Evolutionary conservation across 306 rosid species (phyloP).

Genomic region (Psophocarpus tetragonolobus): DNA sequence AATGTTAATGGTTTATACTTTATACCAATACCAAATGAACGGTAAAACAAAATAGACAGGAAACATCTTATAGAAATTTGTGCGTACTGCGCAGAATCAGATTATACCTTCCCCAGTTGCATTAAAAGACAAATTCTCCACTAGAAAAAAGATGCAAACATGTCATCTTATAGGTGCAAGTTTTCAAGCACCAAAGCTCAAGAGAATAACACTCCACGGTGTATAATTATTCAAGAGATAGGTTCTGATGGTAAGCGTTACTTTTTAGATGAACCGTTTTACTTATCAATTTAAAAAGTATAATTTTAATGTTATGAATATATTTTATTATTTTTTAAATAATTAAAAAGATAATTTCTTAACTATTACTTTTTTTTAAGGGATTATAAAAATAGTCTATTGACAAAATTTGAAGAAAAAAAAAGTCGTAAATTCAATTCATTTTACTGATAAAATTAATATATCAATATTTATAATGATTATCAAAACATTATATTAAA

Average conservation of each 20-base stretch:
- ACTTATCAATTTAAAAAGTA: neutral
- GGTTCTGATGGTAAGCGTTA: neutral
- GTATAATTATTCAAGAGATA: too few relatives aligned
- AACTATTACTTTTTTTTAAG: too few relatives aligned
- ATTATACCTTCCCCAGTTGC: conserved; percentile 9
- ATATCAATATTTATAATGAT: too few relatives aligned
- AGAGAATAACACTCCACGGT: neutral
- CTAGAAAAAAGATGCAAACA: neutral
- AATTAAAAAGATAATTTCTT: too few relatives aligned
- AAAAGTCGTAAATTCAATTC: too few relatives aligned
- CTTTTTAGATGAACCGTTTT: neutral
- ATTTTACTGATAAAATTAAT: too few relatives aligned
- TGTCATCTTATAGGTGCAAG: conserved; percentile 33
- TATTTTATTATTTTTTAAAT: too few relatives aligned
- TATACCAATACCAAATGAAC: neutral
- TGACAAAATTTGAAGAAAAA: too few relatives aligned
- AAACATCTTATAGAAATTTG: neutral
- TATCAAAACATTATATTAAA: neutral
- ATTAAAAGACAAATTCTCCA: conserved; percentile 38
- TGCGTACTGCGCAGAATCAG: neutral
- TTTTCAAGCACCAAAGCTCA: neutral
- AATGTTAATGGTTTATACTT: neutral
- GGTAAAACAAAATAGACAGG: neutral
- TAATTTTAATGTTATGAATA: neutral
- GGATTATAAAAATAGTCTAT: too few relatives aligned